phyloP scores from a whole-genome alignment of 2,329 filamentous ascomycete species.

The Fusarium torreyae region DNA sequence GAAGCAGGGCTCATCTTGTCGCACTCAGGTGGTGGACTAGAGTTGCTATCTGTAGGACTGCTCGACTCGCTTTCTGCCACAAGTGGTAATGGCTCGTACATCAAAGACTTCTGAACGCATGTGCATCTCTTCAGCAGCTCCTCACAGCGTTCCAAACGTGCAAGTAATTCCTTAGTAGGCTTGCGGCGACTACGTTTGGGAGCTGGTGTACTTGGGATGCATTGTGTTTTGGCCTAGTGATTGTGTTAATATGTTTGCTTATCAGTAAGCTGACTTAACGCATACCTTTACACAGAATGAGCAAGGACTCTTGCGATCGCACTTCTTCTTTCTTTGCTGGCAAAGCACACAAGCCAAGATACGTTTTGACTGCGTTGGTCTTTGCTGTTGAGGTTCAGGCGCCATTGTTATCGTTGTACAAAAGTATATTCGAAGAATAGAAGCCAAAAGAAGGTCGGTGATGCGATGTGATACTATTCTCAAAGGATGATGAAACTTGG shows the following conservation, averaged over 20 bases:
- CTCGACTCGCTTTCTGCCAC: conserved; percentile 29
- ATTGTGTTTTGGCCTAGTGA: conserved; percentile 33
- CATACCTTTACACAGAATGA: conserved; percentile 40
- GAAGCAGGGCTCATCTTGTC: conserved; percentile 21
- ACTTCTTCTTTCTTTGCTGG: conserved; percentile 44
- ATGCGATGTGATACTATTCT: conserved; percentile 7
- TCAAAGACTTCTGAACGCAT: conserved; percentile 38
- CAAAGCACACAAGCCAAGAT: conserved; percentile 41
- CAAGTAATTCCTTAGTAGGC: conserved; percentile 39
- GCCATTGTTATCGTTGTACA: conserved; percentile 22
- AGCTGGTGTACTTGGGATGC: conserved; percentile 39
- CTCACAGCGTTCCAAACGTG: conserved; percentile 34
- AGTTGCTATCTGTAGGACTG: conserved; percentile 30
- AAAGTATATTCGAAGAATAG: neutral
- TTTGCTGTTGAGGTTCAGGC: conserved; percentile 18
- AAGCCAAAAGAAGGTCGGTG: conserved; percentile 1
- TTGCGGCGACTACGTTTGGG: conserved; percentile 38
- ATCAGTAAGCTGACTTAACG: neutral
- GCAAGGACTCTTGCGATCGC: conserved; percentile 38
- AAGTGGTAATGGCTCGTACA: conserved; percentile 16
- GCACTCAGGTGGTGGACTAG: conserved; percentile 32
- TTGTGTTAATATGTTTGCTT: neutral
- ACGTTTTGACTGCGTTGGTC: conserved; percentile 16
- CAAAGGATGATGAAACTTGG: neutral
- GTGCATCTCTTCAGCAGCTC: conserved; percentile 37